These are phyloP conservation scores for Fusarium circinatum DNA, from an alignment of 2,329 filamentous ascomycete genomes.

Conservation along the genomic window DNA sequence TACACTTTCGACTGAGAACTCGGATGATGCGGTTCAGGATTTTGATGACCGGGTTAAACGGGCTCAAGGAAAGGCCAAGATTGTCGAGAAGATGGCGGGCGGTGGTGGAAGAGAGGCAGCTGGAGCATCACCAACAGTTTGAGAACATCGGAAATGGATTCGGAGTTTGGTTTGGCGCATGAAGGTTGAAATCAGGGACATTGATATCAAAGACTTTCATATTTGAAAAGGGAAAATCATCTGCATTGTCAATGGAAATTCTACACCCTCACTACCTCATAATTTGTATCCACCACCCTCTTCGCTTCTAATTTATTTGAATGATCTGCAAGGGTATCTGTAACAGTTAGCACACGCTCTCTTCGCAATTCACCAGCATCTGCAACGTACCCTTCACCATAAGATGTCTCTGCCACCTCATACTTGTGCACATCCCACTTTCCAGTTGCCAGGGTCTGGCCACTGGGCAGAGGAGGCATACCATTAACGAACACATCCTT, in stretches of 20 bases:
- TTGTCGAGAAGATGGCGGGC: constrained; percentile 77
- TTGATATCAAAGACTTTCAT: background rate
- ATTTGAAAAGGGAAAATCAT: constrained; percentile 38
- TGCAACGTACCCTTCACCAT: constrained; percentile 72
- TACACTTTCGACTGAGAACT: constrained; percentile 82
- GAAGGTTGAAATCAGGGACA: background rate
- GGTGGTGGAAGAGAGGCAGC: constrained; percentile 35
- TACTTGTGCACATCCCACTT: constrained; percentile 77
- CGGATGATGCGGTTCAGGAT: constrained; percentile 88
- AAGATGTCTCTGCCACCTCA: constrained; percentile 72
- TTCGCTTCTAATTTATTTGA: constrained; percentile 56
- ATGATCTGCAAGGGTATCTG: constrained; percentile 73
- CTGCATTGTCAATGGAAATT: constrained; percentile 46
- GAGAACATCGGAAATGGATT: background rate
- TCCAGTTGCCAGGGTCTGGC: constrained; percentile 65
- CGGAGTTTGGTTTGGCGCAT: constrained; percentile 14
- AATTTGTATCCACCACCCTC: constrained; percentile 46
- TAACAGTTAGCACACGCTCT: constrained; percentile 32
- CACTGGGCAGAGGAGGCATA: constrained; percentile 85
- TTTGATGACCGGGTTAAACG: constrained; percentile 90
- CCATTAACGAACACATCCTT: constrained; percentile 78
- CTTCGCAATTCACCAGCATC: background rate
- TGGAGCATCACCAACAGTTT: constrained; percentile 7
- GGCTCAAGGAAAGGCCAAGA: constrained; percentile 83
- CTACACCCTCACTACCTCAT: constrained; percentile 44